Evolutionary conservation across 176 grass and related monocot genomes (phyloP), one percentile per base, ranked within the genome.

Genomic region (Triticum monococcum): DNA sequence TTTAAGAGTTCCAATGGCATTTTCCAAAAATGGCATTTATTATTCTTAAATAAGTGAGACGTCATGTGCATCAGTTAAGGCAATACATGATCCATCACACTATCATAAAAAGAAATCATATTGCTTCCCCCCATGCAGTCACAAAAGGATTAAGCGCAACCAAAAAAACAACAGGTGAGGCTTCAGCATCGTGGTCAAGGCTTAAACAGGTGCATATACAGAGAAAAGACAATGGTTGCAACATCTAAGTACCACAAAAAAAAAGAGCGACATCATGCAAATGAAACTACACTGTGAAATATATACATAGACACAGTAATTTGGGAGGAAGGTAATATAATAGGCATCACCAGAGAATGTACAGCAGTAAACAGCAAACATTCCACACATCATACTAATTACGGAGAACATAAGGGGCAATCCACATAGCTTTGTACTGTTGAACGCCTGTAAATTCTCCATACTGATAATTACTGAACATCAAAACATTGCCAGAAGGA

Each of bases 151-250:
- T 1, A n/a, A 23, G n/a, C 59, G 50, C 45, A 22, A 13, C 32
- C 54, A 69, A 78, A 78, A 86, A 32, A 78, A 9, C n/a, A 78
- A 60, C 5, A 16, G 68, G 56, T 73, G 18, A 64, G 48, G 32
- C 64, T 56, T 78, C 30, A 86, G 31, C n/a, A 35, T 38, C 46
- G 31, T 43, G 65, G 1, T 23, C 33, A 68, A 22, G n/a, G 32
- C 24, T 43, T 61, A 70, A 59, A 68, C 22, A 78, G 62, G 31
- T 67, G 9, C 46, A 59, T 9, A n/a, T 41, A 25, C 66, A 62
- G 17, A 80, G 12, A 26, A 32, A 70, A 57, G 3, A 32, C 6
- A 41, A 75, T 16, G 9, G 36, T 30, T 31, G 32, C 25, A 62
- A 71, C 35, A 79, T 40, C 46, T 24, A 62, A 24, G 60, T 25